phyloP scores from a whole-genome alignment of 2,329 filamentous ascomycete species.

The Sporothrix dimorphospora region DNA sequence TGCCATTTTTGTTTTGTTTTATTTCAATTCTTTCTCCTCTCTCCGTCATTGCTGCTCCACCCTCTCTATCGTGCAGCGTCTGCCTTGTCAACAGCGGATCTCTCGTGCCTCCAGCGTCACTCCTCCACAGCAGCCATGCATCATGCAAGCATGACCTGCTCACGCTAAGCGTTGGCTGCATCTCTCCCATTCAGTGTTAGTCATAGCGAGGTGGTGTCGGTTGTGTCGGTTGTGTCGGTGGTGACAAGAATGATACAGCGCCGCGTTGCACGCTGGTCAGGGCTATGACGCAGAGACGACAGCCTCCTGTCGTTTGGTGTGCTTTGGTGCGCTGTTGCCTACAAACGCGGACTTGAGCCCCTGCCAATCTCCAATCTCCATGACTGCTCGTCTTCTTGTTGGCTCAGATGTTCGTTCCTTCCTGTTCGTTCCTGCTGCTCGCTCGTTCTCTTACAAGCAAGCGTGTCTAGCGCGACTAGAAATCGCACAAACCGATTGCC shows the following conservation, averaged over 20 bases:
- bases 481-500: conserved; percentile 8
- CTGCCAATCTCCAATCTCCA: conserved; percentile 19
- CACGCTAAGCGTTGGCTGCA: background rate
- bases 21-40: background rate
- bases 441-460: conserved; percentile 12
- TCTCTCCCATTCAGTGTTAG: background rate
- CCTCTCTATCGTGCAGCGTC: conserved; percentile 15
- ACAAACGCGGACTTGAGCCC: conserved; percentile 13
- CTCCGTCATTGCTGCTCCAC: background rate
- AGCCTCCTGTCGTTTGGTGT: background rate
- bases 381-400: background rate
- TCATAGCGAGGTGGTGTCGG: background rate
- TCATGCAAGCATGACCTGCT: conserved; percentile 14
- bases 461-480: background rate
- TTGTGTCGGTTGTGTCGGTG: background rate
- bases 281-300: conserved; percentile 13
- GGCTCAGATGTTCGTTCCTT: background rate
- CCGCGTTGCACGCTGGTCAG: background rate
- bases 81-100: background rate
- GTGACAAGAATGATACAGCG: background rate
- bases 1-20: background rate
- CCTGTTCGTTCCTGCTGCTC: background rate
- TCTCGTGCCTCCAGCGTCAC: background rate
- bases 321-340: conserved; percentile 8
- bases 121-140: background rate